Conservation (phyloP, 2,329 filamentous ascomycete species). For the Bipolaris gigantea region DNA sequence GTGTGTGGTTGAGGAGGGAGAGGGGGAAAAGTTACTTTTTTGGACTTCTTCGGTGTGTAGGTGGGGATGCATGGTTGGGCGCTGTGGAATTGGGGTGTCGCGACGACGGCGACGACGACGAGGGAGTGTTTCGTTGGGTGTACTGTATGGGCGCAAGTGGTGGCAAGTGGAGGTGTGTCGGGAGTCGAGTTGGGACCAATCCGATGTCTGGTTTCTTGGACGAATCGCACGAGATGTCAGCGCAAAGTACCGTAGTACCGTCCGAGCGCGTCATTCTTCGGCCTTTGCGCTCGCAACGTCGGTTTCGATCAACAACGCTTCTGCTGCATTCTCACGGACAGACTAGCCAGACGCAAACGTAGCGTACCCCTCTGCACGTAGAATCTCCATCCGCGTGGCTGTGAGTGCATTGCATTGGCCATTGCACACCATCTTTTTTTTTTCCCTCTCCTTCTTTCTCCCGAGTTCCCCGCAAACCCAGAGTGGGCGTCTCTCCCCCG, state of each 20-base stretch:
- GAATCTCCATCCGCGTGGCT: background rate
- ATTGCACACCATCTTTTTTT: background rate
- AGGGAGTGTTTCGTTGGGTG: background rate
- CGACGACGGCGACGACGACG: background rate
- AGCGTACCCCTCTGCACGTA: background rate
- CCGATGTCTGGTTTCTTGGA: slow-evolving; percentile 3
- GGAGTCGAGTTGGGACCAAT: slow-evolving; percentile 7
- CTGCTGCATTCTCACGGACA: background rate
- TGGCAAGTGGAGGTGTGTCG: slow-evolving; percentile 2
- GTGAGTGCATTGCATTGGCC: background rate
- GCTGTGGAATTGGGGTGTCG: slow-evolving; percentile 30
- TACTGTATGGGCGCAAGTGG: background rate
- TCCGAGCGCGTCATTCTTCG: slow-evolving; percentile 25
- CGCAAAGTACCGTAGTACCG: slow-evolving; percentile 19
- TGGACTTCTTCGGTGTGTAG: slow-evolving; percentile 87
- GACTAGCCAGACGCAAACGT: background rate
- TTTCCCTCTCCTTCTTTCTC: slow-evolving; percentile 16
- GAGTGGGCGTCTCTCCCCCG: background rate
- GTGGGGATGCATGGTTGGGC: slow-evolving; percentile 83
- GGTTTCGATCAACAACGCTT: background rate
- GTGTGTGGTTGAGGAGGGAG: background rate
- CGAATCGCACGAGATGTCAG: slow-evolving; percentile 29
- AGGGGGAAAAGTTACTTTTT: slow-evolving; percentile 59
- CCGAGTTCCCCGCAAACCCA: slow-evolving; percentile 27
- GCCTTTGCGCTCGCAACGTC: slow-evolving; percentile 2